Conservation (phyloP, 306 rosid genomes). For the Cicer bijugum region DNA sequence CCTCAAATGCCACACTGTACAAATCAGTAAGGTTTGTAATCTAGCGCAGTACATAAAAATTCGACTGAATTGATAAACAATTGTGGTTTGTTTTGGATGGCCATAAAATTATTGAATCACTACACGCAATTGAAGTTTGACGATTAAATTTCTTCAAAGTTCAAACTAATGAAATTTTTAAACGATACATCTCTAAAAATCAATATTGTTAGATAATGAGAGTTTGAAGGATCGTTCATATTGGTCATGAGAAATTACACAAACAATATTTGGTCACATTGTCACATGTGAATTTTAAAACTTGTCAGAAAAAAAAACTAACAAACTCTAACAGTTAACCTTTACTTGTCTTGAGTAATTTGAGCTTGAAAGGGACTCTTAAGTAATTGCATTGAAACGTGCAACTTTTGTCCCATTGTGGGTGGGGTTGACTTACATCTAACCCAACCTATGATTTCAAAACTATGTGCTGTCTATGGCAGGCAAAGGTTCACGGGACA, state of each 20-base stretch:
- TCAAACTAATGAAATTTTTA: neutral
- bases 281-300: neutral
- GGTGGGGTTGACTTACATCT: conserved; percentile 32
- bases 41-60: neutral
- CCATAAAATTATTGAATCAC: neutral
- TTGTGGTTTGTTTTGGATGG: neutral
- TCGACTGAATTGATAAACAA: neutral
- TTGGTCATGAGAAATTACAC: too few species aligned
- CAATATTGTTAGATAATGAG: neutral
- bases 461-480: conserved; percentile 23
- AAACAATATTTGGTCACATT: neutral
- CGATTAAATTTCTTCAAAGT: neutral
- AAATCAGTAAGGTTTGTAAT: neutral
- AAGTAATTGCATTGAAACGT: conserved; percentile 19
- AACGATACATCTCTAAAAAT: neutral
- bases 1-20: conserved; percentile 6
- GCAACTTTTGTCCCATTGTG: conserved; percentile 22
- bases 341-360: conserved; percentile 20
- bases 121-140: neutral
- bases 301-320: too few species aligned
- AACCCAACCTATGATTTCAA: neutral
- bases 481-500: conserved; percentile 56
- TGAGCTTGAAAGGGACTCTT: neutral
- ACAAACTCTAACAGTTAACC: neutral
- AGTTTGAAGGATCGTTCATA: too few species aligned